These are phyloP conservation scores for Nyssa sinensis DNA, from an alignment of 148 eudicot species.

Conservation along the genomic window DNA sequence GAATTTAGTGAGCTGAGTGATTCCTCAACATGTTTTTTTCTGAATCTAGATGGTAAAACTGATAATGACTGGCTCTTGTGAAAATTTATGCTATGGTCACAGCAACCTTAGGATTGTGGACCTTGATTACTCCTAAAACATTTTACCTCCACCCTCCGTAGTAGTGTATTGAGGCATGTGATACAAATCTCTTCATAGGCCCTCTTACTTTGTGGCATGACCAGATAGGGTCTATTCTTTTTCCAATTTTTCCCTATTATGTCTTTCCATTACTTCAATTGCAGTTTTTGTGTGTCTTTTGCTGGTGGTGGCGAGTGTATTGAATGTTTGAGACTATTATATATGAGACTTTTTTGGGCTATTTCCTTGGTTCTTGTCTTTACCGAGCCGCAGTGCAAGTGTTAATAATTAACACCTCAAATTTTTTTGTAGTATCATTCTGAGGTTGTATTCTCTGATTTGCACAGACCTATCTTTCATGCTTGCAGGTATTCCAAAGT, in stretches of 20 bases:
- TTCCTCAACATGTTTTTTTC: neutral
- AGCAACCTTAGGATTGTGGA: neutral
- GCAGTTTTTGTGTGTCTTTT: neutral
- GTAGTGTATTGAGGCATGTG: too few species aligned
- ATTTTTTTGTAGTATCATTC: neutral
- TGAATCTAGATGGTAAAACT: neutral
- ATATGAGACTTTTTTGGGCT: neutral
- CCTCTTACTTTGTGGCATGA: neutral
- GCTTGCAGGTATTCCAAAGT: constrained; percentile 49
- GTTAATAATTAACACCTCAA: neutral
- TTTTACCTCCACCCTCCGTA: neutral
- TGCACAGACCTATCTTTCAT: neutral
- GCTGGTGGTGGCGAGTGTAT: too few species aligned
- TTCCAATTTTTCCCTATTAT: too few species aligned
- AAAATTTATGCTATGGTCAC: neutral
- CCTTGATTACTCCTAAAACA: neutral
- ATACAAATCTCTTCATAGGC: neutral
- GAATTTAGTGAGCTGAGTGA: neutral
- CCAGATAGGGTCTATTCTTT: too few species aligned
- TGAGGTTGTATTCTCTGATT: neutral
- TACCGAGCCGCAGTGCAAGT: neutral
- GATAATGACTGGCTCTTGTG: neutral
- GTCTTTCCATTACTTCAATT: neutral
- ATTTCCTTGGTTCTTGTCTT: neutral
- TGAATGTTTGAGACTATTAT: neutral